Conservation (phyloP, 164 flowering plant genomes). For the Sedum album region DNA sequence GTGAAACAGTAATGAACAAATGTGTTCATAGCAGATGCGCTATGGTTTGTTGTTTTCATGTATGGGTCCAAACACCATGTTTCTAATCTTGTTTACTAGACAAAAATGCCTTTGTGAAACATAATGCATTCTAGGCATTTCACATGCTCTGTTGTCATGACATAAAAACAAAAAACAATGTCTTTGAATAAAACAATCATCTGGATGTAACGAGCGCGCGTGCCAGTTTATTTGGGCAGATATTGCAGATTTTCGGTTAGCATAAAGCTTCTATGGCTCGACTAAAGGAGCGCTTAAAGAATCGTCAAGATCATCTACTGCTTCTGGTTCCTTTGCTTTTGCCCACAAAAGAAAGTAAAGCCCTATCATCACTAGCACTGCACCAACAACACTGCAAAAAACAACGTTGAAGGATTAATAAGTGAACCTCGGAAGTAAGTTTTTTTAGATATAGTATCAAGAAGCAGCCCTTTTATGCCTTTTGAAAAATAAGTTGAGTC, state of each 20-base stretch:
- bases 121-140: conserved; percentile 1
- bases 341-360: conserved; percentile 22
- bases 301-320: not conserved
- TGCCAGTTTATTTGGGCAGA: not conserved
- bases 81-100: not conserved
- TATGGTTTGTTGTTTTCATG: not conserved
- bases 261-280: conserved; percentile 3
- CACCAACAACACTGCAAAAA: conserved; percentile 16
- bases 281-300: conserved; percentile 3
- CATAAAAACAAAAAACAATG: not conserved
- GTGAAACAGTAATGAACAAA: conserved; percentile 1
- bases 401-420: not conserved
- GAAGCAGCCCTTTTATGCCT: not conserved
- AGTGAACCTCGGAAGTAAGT: not conserved
- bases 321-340: conserved; percentile 14
- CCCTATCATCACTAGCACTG: conserved; percentile 15
- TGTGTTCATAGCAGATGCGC: not conserved
- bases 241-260: not conserved
- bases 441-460: not conserved
- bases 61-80: not conserved
- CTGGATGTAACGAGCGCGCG: not conserved
- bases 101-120: not conserved
- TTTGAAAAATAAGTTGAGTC: not conserved
- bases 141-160: not conserved
- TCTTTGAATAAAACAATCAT: not conserved